These are phyloP conservation scores for Skeletonema grethae DNA, from an alignment of 108 stramenopile species.

Conservation along the genomic window DNA sequence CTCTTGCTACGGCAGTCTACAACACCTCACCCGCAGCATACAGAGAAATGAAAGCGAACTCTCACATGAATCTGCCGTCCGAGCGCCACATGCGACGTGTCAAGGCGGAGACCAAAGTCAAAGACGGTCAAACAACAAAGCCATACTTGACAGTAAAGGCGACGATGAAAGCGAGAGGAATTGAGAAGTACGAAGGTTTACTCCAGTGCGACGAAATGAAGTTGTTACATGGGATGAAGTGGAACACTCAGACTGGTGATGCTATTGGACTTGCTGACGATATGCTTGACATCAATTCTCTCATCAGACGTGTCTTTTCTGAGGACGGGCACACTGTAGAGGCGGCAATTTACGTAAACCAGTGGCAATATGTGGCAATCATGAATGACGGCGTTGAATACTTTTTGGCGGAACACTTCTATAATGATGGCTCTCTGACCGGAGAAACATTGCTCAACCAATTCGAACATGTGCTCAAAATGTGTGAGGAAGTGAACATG, in stretches of 20 bases:
- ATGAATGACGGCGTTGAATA: background rate
- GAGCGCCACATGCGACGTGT: conserved; percentile 5
- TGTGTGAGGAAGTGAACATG: background rate
- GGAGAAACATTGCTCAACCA: background rate
- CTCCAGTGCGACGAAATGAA: conserved; percentile 12
- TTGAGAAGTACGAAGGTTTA: background rate
- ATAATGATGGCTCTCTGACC: background rate
- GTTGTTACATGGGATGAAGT: background rate
- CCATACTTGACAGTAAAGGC: background rate
- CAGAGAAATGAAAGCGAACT: conserved; percentile 6
- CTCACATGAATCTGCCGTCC: background rate
- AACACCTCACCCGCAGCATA: background rate
- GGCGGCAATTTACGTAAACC: conserved; percentile 6
- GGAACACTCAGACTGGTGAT: conserved; percentile 19
- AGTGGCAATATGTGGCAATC: conserved; percentile 7
- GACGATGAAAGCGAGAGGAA: background rate
- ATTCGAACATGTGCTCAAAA: background rate
- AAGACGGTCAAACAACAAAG: conserved; percentile 1
- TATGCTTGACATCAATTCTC: conserved; percentile 10
- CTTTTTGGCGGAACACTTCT: background rate
- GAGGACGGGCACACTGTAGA: conserved; percentile 3
- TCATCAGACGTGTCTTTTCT: conserved; percentile 6
- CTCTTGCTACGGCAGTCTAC: background rate
- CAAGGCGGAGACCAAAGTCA: background rate
- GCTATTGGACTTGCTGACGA: conserved; percentile 14